Evolutionary conservation across 2,329 filamentous ascomycete genomes (phyloP), one percentile per base, ranked within the genome.

Genomic region (Colletotrichum incanum): DNA sequence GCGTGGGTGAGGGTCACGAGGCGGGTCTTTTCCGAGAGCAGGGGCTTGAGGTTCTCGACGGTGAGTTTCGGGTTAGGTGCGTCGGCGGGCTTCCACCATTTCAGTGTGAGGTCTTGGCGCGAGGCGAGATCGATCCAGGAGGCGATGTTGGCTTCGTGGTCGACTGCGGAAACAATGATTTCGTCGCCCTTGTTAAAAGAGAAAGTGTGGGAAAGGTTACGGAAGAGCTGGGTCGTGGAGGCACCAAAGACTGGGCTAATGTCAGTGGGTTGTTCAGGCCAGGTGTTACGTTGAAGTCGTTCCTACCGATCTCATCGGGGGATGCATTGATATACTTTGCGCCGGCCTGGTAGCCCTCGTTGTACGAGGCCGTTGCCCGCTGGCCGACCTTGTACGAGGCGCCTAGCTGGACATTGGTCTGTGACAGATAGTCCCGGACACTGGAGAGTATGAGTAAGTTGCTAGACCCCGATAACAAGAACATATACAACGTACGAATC

Each of bases 131-230:
- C 87, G 0, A 94, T 82, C 94, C 93, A 96, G 0, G 93, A 87
- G 1, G 92, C 89, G 68, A 93, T 90, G 78, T 95, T 94, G 47
- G 93, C 91, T 82, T 95, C 93, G 77, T 96, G 93, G 79, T 95
- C 93, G 66, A 94, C 84, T 68, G 87, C 88, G 0, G 93, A 94
- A 14, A 95, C 78, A 73, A 96, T 84, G 60, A 96, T 86, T 77
- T 94, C 92, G 72, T 91, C 89, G 54, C 89, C 89, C 2, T 84
- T 78, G 14, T 83, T 76, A 77, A 92, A 89, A 14, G 79, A 76
- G 6, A 92, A 80, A 2, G 88, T 83, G 28, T 84, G 85, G 0
- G 90, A 88, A 20, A 95, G 86, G 78, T 95, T 95, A 75, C 93
- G 90, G 76, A 94, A 89, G 12, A 95, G 87, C 78, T 94, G 93